Evolutionary conservation across 108 stramenopile genomes (phyloP).

Genomic region (Aurantiochytrium sp.): DNA sequence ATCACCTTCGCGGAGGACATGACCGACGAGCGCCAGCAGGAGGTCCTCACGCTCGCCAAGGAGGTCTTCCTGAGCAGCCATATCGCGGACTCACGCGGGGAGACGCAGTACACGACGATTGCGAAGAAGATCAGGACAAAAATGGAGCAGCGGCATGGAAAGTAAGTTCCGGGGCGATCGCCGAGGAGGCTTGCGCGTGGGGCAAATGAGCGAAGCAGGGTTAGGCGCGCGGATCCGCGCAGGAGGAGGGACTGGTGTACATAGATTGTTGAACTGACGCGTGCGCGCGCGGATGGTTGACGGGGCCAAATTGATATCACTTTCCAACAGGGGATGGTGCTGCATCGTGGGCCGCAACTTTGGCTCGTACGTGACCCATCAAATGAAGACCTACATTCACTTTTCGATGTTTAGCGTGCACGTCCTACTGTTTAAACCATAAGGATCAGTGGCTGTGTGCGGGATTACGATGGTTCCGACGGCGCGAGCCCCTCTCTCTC

Average conservation of each 20-base stretch:
- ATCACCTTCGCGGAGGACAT: slow-evolving; percentile 44
- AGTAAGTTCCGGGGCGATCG: not conserved
- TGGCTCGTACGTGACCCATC: slow-evolving; percentile 41
- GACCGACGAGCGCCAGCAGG: slow-evolving; percentile 40
- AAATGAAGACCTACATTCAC: slow-evolving; percentile 45
- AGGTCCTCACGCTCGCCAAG: slow-evolving; percentile 34
- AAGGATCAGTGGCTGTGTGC: not conserved
- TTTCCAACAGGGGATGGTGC: slow-evolving; percentile 32
- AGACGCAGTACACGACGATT: slow-evolving; percentile 38
- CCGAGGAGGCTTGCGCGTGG: too few relatives aligned
- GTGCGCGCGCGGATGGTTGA: too few relatives aligned
- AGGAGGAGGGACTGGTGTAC: too few relatives aligned
- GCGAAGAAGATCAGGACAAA: slow-evolving; percentile 39
- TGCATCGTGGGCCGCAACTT: slow-evolving; percentile 42
- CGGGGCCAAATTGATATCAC: not conserved
- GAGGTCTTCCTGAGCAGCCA: slow-evolving; percentile 33
- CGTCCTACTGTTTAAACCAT: slow-evolving; percentile 26
- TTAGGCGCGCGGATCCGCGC: too few relatives aligned
- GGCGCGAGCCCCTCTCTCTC: too few relatives aligned
- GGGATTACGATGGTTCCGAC: too few relatives aligned
- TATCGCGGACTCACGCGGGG: slow-evolving; percentile 32
- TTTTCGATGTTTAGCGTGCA: slow-evolving; percentile 34
- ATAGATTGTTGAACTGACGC: too few relatives aligned
- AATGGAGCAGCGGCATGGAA: slow-evolving; percentile 36
- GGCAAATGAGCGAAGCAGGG: too few relatives aligned